Evolutionary conservation across 768 basidiomycete genomes (phyloP), one percentile per base, ranked within the genome.

Genomic region (Mycena chlorophos): DNA sequence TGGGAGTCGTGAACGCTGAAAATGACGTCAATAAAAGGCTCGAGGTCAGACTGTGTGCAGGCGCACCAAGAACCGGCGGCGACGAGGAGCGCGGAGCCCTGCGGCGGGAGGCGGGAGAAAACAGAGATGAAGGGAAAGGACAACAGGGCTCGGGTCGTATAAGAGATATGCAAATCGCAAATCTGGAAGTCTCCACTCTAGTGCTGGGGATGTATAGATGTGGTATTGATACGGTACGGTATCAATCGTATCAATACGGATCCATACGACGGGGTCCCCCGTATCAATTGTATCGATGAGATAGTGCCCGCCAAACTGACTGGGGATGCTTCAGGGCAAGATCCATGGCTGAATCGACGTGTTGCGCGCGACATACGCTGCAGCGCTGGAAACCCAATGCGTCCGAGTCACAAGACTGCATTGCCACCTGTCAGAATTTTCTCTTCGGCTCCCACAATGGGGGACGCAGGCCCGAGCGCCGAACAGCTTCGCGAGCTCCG

Each of bases 181-280:
- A n/a, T n/a, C n/a, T n/a, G n/a, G n/a, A n/a, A n/a, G n/a, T n/a
- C n/a, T n/a, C n/a, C n/a, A n/a, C n/a, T n/a, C n/a, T 46, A 46
- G 45, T 46, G 45, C 26, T 28, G 45, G 45, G 45, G 45, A 46
- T 46, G 45, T 46, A 46, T 46, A 20, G 27, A 46, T 46, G 14
- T 25, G 22, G 45, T 46, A 46, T 46, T 25, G 45, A 46, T 46
- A 46, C 26, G 25, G 25, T 13, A 10, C 12, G 45, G 45, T 46
- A 46, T 46, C n/a, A n/a, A 46, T 46, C 27, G 45, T 46, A 46
- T 46, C 12, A 46, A 46, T 46, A 16, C 40, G 14, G 22, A 10
- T 10, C 8, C 22, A n/a, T 10, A n/a, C 8, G 12, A n/a, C 8
- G 40, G 40, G 20, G 20, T n/a, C 22, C 8, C 10, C 22, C 22